A percentile compares a stretch with the other conserved stretches of the same genome.
Evolutionary conservation across 208 protist genomes (phyloP).

Genomic region (Trypanosoma boissoni): DNA sequence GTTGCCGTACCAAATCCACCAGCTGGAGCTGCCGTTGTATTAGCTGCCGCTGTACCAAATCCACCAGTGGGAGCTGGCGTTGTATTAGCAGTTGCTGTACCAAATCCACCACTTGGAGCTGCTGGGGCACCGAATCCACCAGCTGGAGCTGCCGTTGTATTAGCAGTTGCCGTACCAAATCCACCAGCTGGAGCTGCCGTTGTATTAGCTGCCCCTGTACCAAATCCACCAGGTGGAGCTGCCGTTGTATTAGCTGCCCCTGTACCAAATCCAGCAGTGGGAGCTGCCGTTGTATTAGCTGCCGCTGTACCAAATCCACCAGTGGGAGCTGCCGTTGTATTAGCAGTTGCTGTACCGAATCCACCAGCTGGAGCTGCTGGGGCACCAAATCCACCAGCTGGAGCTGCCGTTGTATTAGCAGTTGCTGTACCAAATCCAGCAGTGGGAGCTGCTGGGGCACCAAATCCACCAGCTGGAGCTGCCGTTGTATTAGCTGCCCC

Average conservation of each 20-base stretch:
- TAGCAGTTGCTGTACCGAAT: background rate
- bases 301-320: constrained; percentile 18
- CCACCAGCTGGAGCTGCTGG: constrained; percentile 7
- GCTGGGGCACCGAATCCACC: constrained; percentile 26
- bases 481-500: background rate
- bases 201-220: background rate
- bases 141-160: constrained; percentile 14
- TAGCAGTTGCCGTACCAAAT: constrained; percentile 1
- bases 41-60: constrained; percentile 17
- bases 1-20: background rate
- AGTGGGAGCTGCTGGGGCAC: constrained; percentile 13
- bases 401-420: constrained; percentile 13
- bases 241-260: background rate
- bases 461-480: constrained; percentile 29
- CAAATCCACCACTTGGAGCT: constrained; percentile 7
- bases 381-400: constrained; percentile 10
- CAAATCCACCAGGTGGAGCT: background rate
- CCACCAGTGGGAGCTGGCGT: constrained; percentile 10
- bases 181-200: constrained; percentile 1
- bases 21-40: background rate
- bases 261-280: background rate
- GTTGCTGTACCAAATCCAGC: constrained; percentile 6
- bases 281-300: background rate
- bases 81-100: constrained; percentile 8
- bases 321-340: constrained; percentile 12